Conservation (phyloP, 306 rosid genomes). For the Oxytropis ochrocephala region DNA sequence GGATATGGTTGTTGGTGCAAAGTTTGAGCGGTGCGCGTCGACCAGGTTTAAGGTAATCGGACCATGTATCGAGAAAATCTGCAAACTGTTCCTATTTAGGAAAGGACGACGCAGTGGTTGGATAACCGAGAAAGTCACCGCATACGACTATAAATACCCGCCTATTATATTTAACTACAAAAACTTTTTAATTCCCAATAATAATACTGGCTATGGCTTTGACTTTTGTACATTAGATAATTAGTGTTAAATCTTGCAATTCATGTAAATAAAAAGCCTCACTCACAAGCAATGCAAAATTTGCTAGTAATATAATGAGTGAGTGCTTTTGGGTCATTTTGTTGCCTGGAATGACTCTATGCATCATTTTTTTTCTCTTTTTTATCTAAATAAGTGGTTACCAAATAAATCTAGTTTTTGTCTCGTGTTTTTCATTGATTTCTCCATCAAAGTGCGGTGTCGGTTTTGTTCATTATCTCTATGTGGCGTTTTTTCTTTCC, state of each 20-base stretch:
- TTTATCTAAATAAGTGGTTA: no score
- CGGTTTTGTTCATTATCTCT: no score
- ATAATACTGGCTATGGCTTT: constrained; percentile 34
- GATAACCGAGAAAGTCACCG: constrained; percentile 46
- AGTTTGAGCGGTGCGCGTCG: constrained; percentile 43
- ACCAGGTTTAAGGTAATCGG: constrained; percentile 38
- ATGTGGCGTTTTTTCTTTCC: no score
- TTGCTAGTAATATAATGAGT: no score
- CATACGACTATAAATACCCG: constrained; percentile 15
- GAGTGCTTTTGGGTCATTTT: no score
- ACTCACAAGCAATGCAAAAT: no score
- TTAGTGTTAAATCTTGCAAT: not conserved
- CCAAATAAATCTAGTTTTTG: no score
- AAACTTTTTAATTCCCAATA: constrained; percentile 27
- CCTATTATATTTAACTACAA: constrained; percentile 31
- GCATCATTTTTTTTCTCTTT: no score
- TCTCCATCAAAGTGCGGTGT: no score
- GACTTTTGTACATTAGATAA: not conserved
- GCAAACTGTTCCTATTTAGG: constrained; percentile 43
- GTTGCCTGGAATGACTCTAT: no score
- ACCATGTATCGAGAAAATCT: constrained; percentile 42
- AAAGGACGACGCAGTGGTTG: constrained; percentile 69
- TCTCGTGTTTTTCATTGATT: no score
- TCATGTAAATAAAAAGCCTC: no score
- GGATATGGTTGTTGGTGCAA: constrained; percentile 31